These are phyloP conservation scores for Quillaja saponaria DNA, from an alignment of 306 rosid genomes.

Conservation along the genomic window DNA sequence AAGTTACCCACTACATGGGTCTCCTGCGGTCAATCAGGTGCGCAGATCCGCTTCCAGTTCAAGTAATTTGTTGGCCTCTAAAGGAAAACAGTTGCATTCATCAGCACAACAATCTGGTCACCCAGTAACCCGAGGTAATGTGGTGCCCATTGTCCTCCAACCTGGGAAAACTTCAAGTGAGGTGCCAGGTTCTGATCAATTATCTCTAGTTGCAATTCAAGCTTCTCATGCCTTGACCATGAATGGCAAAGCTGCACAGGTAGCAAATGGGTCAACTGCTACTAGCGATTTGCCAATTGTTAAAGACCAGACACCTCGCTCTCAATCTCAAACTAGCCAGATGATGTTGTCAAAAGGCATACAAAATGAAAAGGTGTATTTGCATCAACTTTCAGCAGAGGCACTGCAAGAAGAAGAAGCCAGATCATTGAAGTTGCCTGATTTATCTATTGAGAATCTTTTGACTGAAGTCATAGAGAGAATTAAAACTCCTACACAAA, in stretches of 20 bases:
- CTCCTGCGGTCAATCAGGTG: conserved; percentile 42
- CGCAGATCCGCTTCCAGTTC: conserved; percentile 41
- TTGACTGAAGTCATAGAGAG: conserved; percentile 58
- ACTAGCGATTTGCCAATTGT: conserved; percentile 37
- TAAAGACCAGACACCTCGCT: conserved; percentile 40
- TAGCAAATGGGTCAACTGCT: conserved; percentile 42
- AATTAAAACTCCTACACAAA: conserved; percentile 41
- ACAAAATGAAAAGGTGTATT: conserved; percentile 31
- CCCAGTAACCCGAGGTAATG: conserved; percentile 47
- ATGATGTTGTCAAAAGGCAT: conserved; percentile 32
- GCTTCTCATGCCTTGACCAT: conserved; percentile 34
- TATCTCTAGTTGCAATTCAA: conserved; percentile 39
- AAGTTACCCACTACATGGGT: conserved; percentile 36
- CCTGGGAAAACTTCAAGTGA: conserved; percentile 49
- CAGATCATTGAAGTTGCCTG: conserved; percentile 37
- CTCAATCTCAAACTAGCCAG: conserved; percentile 49
- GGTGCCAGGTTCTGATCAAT: conserved; percentile 42
- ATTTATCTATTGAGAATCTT: conserved; percentile 48
- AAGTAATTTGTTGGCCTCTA: conserved; percentile 38
- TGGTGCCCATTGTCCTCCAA: conserved; percentile 59
- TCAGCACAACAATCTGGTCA: conserved; percentile 36
- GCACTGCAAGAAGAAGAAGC: conserved; percentile 31
- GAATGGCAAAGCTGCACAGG: conserved; percentile 33
- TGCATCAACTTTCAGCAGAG: conserved; percentile 36
- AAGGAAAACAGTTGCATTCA: conserved; percentile 38